Base-by-base conservation (phyloP, 164 flowering plant genomes). In the Vitis vinifera region DNA sequence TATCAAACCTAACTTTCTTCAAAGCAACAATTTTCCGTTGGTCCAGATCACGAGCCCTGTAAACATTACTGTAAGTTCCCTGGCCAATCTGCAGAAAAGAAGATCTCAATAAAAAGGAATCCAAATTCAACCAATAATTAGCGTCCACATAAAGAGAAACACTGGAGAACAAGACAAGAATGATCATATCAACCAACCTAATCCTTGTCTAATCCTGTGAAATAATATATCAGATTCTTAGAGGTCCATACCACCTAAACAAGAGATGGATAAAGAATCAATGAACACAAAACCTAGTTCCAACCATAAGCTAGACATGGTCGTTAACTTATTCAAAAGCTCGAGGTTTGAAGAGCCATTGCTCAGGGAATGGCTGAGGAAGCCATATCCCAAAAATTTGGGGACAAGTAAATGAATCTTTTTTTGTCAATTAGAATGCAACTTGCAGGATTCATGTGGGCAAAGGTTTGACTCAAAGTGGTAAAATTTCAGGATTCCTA, bases 1-100 rank as follows among this genome's bases (percentile, higher is more conserved):
- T 92, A 73, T 91, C 97, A 83, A 94, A 92, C 69, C 97, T 83
- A 23, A 94, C 99, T 86, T 92, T 92, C 80, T 94, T 94, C 78
- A 94, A 70, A 68, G 99, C 99, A 74, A 94, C 99, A 74, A 92
- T 81, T 77, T 94, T 94, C 72, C 89, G 91, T 48, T 84, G 85
- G 65, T 91, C 94, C 63, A 90, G 92, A 81, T 93, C 98, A 72
- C 95, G 90, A 59, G 95, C 98, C 80, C 90, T 83, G 74, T 90
- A 93, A 3, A 93, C 98, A 72, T 89, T 90, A 76, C 98, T 93
- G 76, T 93, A 93, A 59, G 98, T 93, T 66, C 98, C 98, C 78
- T 93, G 97, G 49, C 98, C 98, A 87, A 93, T 93, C 98, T 93
- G 90, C 80, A 82, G 50, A 67, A 23, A 53, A 65, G 51, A 37